A percentile compares a stretch with the other conserved stretches of the same genome.
Evolutionary conservation across 352 stramenopile species (phyloP).

Genomic region (Globisporangium middletonii): DNA sequence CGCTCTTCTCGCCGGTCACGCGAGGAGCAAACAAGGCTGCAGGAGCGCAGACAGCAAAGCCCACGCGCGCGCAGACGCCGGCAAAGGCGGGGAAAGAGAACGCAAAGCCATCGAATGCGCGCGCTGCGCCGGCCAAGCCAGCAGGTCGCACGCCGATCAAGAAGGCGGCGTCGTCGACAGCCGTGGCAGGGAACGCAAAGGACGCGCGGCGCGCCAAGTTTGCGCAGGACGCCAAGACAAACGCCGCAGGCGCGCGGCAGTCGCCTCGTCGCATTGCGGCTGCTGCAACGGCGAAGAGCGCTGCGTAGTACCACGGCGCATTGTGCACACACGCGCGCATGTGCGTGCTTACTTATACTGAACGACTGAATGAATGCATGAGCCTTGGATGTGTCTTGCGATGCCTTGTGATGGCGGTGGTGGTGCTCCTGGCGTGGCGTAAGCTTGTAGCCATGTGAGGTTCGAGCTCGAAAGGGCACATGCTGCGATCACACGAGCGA

Average conservation of each 20-base stretch:
- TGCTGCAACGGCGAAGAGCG: background rate
- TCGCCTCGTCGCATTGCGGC: conserved; percentile 4
- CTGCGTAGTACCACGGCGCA: too few species aligned
- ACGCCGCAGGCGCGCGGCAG: conserved; percentile 12
- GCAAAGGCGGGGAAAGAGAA: conserved; percentile 18
- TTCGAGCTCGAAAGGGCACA: too few species aligned
- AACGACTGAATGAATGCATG: too few species aligned
- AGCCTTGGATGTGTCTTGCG: too few species aligned
- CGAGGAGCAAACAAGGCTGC: conserved; percentile 1
- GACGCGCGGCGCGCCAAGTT: conserved; percentile 31
- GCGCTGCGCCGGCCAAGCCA: conserved; percentile 15
- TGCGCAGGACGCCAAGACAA: conserved; percentile 30
- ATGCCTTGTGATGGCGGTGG: too few species aligned
- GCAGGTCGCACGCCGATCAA: conserved; percentile 24
- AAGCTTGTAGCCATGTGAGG: too few species aligned
- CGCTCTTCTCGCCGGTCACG: conserved; percentile 42
- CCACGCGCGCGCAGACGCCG: conserved; percentile 12
- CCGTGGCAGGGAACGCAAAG: conserved; percentile 15
- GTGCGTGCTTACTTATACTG: too few species aligned
- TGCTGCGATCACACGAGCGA: too few species aligned
- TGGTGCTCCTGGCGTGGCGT: too few species aligned
- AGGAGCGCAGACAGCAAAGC: conserved; percentile 19
- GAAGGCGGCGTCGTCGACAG: conserved; percentile 7
- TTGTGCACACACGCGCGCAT: too few species aligned
- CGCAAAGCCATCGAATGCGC: conserved; percentile 10